Conservation (phyloP, 805 yeast genomes). For the Dipodascus albidus region DNA sequence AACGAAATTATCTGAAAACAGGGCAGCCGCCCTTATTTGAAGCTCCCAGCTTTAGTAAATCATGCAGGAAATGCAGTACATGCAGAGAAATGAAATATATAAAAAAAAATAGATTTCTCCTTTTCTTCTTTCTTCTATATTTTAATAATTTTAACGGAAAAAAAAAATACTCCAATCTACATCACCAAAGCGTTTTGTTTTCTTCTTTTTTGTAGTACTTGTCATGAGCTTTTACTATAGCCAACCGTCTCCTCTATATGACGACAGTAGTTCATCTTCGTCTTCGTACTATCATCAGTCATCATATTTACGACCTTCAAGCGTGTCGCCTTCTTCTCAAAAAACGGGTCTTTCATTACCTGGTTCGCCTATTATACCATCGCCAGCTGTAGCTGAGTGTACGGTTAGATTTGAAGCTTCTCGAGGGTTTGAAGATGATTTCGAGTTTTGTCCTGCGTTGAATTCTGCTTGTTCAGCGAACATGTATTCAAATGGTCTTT, state of each 20-base stretch:
- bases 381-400: not conserved
- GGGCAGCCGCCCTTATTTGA: too few relatives aligned
- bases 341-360: not conserved
- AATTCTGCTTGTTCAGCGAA: conserved; percentile 2
- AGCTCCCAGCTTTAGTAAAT: too few relatives aligned
- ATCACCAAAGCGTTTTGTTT: too few relatives aligned
- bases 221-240: too few relatives aligned
- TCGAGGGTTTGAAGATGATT: conserved; percentile 64
- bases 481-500: conserved; percentile 4
- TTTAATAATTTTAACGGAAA: too few relatives aligned
- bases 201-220: too few relatives aligned
- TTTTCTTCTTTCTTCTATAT: not conserved
- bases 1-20: too few relatives aligned
- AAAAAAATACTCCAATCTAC: too few relatives aligned
- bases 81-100: not conserved
- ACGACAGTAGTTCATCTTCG: not conserved
- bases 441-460: conserved; percentile 52
- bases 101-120: not conserved
- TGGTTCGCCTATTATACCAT: not conserved
- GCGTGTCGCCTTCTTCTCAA: not conserved
- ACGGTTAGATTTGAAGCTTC: conserved; percentile 42
- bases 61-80: not conserved
- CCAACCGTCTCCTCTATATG: too few relatives aligned
- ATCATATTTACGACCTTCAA: not conserved
- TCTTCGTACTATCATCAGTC: not conserved